Evolutionary conservation across 192 early-diverging fungal genomes (phyloP), one percentile per base, ranked within the genome.

Genomic region (Podochytrium sp.): DNA sequence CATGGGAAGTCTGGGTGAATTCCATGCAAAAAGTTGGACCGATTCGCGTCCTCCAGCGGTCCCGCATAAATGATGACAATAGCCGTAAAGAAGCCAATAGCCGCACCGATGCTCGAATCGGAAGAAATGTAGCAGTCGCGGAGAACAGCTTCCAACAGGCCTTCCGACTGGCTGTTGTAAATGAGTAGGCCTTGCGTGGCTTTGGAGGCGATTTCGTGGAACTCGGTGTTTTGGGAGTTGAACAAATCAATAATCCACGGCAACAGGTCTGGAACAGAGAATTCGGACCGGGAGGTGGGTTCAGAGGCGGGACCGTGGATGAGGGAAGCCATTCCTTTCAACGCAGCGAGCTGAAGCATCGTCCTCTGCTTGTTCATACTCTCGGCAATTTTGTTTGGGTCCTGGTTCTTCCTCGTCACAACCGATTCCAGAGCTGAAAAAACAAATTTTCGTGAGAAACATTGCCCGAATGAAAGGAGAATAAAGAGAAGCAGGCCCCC

Each of bases 321-420:
- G 43, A 99, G 83, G 1, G 89, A 86, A 2, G 95, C 90, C 96
- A 99, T 97, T 2, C 94, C 92, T 14, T 92, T 91, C 35, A 96
- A 74, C 1, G 96, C 87, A 3, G 91, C 91, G 5, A 86, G 79
- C 65, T 95, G 93, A 30, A 99, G 79, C 4, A 87, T 76, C 57
- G 86, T 85, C 25, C 91, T 81, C 56, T 99, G 93, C 37, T 86
- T 85, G 65, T 95, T 93, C 84, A 96, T 89, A 30, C 84, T 82
- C 0, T 82, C 77, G 0, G 86, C 89, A 65, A 90, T 76, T 27
- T 69, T 76, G 6, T 57, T 86, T 10, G 90, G 88, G 67, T 94
- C 94, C n/a, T 70, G 81, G 2, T 81, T 63, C 76, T 96, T 93
- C 81, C 84, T 91, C n/a, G 69, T 20, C 5, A 65, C 53, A 32